These are phyloP conservation scores for Sphenostylis stenocarpa DNA, from an alignment of 306 rosid species.

Conservation along the genomic window DNA sequence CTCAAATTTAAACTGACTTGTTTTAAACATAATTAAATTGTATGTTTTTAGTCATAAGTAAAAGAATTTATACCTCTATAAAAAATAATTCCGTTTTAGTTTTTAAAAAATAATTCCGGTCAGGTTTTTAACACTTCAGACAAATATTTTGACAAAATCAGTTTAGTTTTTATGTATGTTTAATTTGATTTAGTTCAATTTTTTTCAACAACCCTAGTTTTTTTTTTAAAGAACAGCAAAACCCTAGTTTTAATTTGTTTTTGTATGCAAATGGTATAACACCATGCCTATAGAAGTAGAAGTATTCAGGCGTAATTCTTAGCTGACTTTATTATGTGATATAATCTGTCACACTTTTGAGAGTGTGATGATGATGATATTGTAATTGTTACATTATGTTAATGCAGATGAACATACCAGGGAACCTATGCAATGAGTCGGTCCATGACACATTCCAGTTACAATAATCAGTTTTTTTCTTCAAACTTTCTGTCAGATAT, in stretches of 20 bases:
- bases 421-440: not conserved
- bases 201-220: not conserved
- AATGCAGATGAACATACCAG: not conserved
- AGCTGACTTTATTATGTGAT: not conserved
- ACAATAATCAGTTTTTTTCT: constrained; percentile 3
- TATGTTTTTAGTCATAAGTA: too few species aligned
- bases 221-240: too few species aligned
- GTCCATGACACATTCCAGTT: constrained; percentile 6
- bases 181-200: too few species aligned
- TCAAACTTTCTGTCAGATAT: not conserved
- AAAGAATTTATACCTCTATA: too few species aligned
- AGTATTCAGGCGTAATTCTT: not conserved
- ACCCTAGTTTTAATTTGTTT: not conserved
- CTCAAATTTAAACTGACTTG: too few species aligned
- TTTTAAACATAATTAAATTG: too few species aligned
- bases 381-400: not conserved
- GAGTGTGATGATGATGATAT: not conserved
- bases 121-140: too few species aligned
- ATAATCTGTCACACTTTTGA: not conserved
- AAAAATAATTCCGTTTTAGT: too few species aligned
- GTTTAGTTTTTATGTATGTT: too few species aligned
- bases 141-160: too few species aligned
- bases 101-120: too few species aligned
- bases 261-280: not conserved
- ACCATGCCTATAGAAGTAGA: not conserved